Evolutionary conservation across 257 asterid genomes (phyloP).

Genomic region (Fraxinus cuspidata): DNA sequence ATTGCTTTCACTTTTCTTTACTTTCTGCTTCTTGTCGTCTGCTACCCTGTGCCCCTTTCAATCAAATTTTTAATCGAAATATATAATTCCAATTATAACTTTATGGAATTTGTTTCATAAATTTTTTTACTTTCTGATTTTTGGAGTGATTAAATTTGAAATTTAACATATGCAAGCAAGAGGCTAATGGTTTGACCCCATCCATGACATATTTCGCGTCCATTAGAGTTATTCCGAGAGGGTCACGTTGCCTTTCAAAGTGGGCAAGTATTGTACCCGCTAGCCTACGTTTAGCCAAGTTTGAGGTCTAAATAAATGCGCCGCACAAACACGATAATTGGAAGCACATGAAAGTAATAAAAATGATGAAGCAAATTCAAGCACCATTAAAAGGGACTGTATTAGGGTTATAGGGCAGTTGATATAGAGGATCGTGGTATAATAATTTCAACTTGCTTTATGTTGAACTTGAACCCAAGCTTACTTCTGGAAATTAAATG

Average conservation of each 20-base stretch:
- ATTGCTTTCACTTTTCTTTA: neutral
- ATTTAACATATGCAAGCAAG: neutral
- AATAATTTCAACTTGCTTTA: neutral
- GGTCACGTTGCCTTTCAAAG: too few species aligned
- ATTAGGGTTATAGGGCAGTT: conserved; percentile 1
- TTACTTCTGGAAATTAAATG: neutral
- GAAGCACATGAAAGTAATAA: neutral
- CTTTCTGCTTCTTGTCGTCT: conserved; percentile 7
- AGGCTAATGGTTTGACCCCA: too few species aligned
- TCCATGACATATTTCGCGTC: too few species aligned
- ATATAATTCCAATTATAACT: neutral
- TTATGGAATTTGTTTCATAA: neutral
- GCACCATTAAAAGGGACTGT: neutral
- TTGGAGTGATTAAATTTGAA: neutral
- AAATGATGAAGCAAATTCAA: neutral
- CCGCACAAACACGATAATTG: neutral
- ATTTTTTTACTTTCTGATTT: neutral
- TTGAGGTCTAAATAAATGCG: too few species aligned
- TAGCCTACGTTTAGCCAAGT: too few species aligned
- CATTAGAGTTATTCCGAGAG: too few species aligned
- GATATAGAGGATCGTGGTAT: neutral
- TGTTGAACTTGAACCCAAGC: neutral
- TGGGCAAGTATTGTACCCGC: too few species aligned
- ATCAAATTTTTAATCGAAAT: neutral
- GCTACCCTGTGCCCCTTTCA: neutral